phyloP scores from a whole-genome alignment of 306 rosid genomes.

The Citrullus amarus region DNA sequence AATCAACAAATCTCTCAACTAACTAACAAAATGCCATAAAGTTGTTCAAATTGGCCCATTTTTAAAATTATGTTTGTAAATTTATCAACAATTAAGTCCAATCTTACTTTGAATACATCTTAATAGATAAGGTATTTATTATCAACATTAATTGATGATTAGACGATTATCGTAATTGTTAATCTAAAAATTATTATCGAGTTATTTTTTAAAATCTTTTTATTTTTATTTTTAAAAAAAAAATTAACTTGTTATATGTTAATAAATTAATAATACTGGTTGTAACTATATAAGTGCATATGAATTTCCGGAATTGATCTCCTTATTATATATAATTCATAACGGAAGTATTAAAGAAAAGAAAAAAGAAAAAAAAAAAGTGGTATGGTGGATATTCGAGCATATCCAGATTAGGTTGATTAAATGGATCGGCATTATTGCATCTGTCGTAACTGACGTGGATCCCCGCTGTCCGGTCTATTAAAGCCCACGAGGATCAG shows the following conservation, averaged over 20 bases:
- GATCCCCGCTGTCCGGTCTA: conserved; percentile 52
- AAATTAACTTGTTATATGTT: not conserved
- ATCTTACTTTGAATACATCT: not conserved
- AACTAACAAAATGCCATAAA: not conserved
- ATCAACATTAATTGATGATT: no score
- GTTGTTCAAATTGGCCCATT: not conserved
- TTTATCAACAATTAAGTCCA: not conserved
- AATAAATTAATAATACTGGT: no score
- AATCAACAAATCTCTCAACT: not conserved
- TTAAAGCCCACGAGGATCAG: not conserved
- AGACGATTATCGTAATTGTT: no score
- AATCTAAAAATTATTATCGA: no score
- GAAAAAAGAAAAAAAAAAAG: not conserved
- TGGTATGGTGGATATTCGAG: conserved; percentile 27
- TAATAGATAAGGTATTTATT: no score
- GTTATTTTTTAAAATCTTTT: no score
- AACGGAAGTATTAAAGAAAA: no score
- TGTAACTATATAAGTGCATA: no score
- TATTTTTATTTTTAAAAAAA: no score
- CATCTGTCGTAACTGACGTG: conserved; percentile 38
- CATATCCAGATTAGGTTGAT: conserved; percentile 28
- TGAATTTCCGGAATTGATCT: no score
- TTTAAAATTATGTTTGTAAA: not conserved
- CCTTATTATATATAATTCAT: no score
- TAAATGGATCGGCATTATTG: conserved; percentile 26